Conservation (phyloP, 495 filamentous ascomycete genomes). For the Hyphodiscus hymeniophilus region DNA sequence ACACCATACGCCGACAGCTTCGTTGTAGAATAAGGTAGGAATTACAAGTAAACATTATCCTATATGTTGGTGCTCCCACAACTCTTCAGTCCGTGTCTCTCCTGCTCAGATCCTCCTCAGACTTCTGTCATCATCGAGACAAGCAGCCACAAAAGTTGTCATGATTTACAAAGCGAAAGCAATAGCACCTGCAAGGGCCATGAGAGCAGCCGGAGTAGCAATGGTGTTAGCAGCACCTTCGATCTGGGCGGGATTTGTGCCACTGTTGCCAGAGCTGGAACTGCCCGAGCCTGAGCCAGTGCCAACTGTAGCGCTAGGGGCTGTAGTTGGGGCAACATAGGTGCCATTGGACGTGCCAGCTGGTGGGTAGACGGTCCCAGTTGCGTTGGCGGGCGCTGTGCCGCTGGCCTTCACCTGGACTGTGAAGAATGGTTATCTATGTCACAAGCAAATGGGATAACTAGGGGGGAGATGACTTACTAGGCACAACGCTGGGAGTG, state of each 20-base stretch:
- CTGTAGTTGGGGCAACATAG: not conserved
- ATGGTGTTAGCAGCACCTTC: not conserved
- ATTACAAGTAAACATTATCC: no score
- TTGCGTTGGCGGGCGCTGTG: not conserved
- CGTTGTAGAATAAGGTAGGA: no score
- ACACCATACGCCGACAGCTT: no score
- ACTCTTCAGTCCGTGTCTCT: no score
- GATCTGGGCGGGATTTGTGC: not conserved
- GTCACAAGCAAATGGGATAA: not conserved
- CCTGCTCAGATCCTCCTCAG: no score
- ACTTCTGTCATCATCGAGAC: not conserved
- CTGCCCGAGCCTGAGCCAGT: not conserved
- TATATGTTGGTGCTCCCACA: no score
- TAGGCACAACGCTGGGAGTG: constrained; percentile 2
- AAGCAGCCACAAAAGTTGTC: not conserved
- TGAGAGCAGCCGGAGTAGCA: not conserved
- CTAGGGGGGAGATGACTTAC: not conserved
- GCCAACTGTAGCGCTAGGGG: not conserved
- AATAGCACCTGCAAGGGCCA: not conserved
- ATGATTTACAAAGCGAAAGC: not conserved
- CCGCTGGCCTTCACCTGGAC: not conserved
- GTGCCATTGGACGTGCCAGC: not conserved
- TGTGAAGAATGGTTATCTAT: not conserved
- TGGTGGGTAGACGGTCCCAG: not conserved
- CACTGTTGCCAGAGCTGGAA: not conserved